Evolutionary conservation across 2,329 filamentous ascomycete species (phyloP).

Genomic region (Clonostachys solani): DNA sequence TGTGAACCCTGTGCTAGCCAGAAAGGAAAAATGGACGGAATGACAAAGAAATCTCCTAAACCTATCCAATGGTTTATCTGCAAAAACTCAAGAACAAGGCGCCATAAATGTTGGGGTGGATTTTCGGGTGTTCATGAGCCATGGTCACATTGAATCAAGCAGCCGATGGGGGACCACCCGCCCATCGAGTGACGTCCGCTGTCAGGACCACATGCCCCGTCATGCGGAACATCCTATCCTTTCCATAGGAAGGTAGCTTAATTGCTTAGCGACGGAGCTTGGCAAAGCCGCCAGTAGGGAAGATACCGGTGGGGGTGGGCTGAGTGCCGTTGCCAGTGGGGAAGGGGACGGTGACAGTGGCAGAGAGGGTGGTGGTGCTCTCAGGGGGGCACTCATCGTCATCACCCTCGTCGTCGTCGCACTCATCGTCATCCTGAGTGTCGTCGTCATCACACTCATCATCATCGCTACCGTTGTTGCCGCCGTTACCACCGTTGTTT

Average conservation of each 20-base stretch:
- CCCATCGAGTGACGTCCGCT: neutral
- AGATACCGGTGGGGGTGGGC: conserved; percentile 12
- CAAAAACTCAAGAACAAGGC: too few species aligned
- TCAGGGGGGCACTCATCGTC: conserved; percentile 3
- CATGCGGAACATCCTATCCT: neutral
- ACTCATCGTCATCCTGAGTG: conserved; percentile 10
- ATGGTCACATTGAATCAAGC: too few species aligned
- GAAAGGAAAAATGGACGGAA: too few species aligned
- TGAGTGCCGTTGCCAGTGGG: conserved; percentile 31
- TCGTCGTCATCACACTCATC: conserved; percentile 6
- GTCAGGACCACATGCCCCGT: neutral
- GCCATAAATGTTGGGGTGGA: too few species aligned
- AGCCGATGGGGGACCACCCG: neutral
- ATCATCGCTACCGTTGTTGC: conserved; percentile 6
- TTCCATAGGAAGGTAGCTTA: neutral
- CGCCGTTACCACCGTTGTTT: conserved; percentile 4
- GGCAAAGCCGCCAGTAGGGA: conserved; percentile 29
- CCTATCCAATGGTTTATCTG: too few species aligned
- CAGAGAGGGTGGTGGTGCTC: conserved; percentile 17
- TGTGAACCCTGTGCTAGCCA: too few species aligned
- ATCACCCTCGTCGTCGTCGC: conserved; percentile 9
- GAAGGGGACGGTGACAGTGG: conserved; percentile 32
- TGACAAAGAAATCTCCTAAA: too few species aligned
- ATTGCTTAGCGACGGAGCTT: conserved; percentile 22
- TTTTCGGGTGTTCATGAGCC: too few species aligned